Evolutionary conservation across 2,329 filamentous ascomycete genomes (phyloP), one percentile per base, ranked within the genome.

Genomic region (Sporothrix variecibatus): DNA sequence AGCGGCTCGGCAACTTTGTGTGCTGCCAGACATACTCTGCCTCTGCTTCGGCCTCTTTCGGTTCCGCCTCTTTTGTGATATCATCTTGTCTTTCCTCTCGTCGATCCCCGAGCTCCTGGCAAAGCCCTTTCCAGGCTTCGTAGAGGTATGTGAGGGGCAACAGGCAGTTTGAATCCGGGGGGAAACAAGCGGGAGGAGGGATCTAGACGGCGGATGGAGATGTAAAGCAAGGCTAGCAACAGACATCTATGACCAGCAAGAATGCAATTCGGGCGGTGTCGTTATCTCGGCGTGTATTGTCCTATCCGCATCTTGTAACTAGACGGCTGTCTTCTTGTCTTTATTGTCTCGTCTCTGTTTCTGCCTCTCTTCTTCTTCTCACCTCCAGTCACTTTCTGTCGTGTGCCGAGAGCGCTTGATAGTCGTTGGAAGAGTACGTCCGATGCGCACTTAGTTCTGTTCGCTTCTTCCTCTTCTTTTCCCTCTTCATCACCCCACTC

Each of bases 61-160:
- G 62, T 2, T n/a, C 38, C 12, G 23, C 23, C 62, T 46, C 23
- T 20, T 26, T 67, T 46, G 43, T 23, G 62, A 28, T 12, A 4
- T 26, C 51, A 26, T 28, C 23, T 40, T 64, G 6, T 46, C 28
- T 71, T 71, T 26, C 76, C 78, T 78, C 51, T 56, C 23, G 23
- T 56, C 3, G 23, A 5, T 9, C 23, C 11, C 12, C 12, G 9
- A 49, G 15, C 43, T 75, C 79, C 80, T 79, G 7, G 20, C 23
- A 23, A 26, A 56, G 60, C 60, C 60, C 26, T n/a, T 40, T 26
- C 60, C 2, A 38, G 15, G 43, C 43, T 49, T 49, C 43, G 43
- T 49, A 49, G 15, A 56, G 23, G 51, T 56, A n/a, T 56, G 51
- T 28, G 26, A 3, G 51, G 23, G 23, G 23, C 12, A 20, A 20